Conservation (phyloP, 2,329 filamentous ascomycete species). For the Rugonectria rugulosa region DNA sequence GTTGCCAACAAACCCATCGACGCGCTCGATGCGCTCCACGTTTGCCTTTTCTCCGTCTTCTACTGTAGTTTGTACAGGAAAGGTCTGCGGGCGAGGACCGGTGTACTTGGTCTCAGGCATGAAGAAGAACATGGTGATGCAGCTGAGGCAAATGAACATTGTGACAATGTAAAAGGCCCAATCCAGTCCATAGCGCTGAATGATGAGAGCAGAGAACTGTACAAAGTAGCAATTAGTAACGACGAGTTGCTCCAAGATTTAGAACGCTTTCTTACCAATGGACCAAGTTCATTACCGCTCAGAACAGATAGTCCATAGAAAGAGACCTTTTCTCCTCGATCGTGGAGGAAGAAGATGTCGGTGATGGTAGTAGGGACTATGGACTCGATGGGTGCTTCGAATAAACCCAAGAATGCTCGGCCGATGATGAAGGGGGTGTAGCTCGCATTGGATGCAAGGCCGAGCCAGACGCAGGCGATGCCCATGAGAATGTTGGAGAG, state of each 20-base stretch:
- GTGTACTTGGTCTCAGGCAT: slow-evolving; percentile 17
- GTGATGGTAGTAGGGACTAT: slow-evolving; percentile 16
- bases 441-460: slow-evolving; percentile 9
- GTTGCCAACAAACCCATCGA: neutral
- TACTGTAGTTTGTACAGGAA: neutral
- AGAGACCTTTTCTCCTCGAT: slow-evolving; percentile 14
- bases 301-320: slow-evolving; percentile 15
- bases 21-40: neutral
- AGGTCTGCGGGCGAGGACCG: slow-evolving; percentile 3
- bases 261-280: slow-evolving; percentile 2
- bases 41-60: neutral
- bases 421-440: slow-evolving; percentile 14
- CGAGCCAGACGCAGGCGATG: slow-evolving; percentile 14
- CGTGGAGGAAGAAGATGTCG: slow-evolving; percentile 15
- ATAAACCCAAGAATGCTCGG: slow-evolving; percentile 11
- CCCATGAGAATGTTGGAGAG: slow-evolving; percentile 15
- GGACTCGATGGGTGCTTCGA: slow-evolving; percentile 14
- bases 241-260: neutral
- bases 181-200: slow-evolving; percentile 10
- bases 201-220: slow-evolving; percentile 14
- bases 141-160: slow-evolving; percentile 15
- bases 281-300: slow-evolving; percentile 17
- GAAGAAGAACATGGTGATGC: slow-evolving; percentile 18
- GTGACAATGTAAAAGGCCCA: slow-evolving; percentile 16
- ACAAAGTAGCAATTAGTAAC: neutral